A percentile compares a stretch with the other conserved stretches of the same genome.
Evolutionary conservation across 345 rosid genomes (phyloP).

Genomic region (Citrus sinensis): DVS_A1.0 CM039161.1:19065501-19066000

Average conservation of each 20-base stretch:
- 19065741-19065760: conserved; percentile 94
- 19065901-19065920: conserved; percentile 19
- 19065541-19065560: neutral
- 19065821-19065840: conserved; percentile 7
- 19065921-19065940: conserved; percentile 11
- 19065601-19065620: conserved; percentile 81
- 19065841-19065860: neutral
- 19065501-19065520: neutral
- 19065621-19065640: neutral
- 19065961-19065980: neutral
- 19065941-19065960: conserved; percentile 28
- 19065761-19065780: conserved; percentile 97
- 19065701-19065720: neutral
- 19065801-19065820: conserved; percentile 50
- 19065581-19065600: conserved; percentile 92
- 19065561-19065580: conserved; percentile 42
- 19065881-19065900: conserved; percentile 23
- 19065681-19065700: neutral
- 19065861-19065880: neutral
- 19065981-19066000: neutral
- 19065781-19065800: conserved; percentile 72
- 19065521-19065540: neutral
- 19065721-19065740: conserved; percentile 55
- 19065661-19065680: neutral
- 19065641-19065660: conserved; percentile 1